These are phyloP conservation scores for Russula lepida DNA, from an alignment of 768 basidiomycete genomes.

Conservation along the genomic window DNA sequence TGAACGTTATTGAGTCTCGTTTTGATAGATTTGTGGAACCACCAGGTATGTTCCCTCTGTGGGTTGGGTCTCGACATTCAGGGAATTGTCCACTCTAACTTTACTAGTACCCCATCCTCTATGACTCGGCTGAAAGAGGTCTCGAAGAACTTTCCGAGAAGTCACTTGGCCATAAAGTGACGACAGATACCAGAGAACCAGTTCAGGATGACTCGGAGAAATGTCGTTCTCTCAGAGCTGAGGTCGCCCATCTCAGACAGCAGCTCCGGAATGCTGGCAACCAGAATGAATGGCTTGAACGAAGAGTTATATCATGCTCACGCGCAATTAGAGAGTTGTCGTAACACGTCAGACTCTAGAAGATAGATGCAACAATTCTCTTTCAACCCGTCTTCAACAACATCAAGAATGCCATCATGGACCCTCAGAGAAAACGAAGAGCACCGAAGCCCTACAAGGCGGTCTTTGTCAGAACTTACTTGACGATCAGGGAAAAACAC, in stretches of 20 bases:
- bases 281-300: constrained; percentile 49
- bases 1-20: constrained; percentile 73
- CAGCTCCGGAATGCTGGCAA: constrained; percentile 35
- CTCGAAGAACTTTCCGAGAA: too few species aligned
- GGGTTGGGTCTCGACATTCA: constrained; percentile 30
- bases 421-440: too few species aligned
- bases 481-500: background rate
- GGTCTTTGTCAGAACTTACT: too few species aligned
- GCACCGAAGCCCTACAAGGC: too few species aligned
- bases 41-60: constrained; percentile 56
- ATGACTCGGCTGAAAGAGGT: constrained; percentile 64
- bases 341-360: constrained; percentile 53
- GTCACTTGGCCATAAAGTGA: constrained; percentile 48
- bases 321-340: constrained; percentile 54
- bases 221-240: constrained; percentile 42
- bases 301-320: constrained; percentile 52
- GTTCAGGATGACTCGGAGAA: constrained; percentile 52
- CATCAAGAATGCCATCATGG: constrained; percentile 46
- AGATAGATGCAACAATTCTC: constrained; percentile 48
- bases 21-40: constrained; percentile 82
- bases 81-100: background rate
- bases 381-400: constrained; percentile 46
- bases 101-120: background rate
- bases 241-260: constrained; percentile 45
- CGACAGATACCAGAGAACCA: constrained; percentile 46